Percentiles rank a stretch among this genome's conserved stretches.
Evolutionary conservation across 768 basidiomycete genomes (phyloP).

Genomic region (Tulasnella sp.): DNA sequence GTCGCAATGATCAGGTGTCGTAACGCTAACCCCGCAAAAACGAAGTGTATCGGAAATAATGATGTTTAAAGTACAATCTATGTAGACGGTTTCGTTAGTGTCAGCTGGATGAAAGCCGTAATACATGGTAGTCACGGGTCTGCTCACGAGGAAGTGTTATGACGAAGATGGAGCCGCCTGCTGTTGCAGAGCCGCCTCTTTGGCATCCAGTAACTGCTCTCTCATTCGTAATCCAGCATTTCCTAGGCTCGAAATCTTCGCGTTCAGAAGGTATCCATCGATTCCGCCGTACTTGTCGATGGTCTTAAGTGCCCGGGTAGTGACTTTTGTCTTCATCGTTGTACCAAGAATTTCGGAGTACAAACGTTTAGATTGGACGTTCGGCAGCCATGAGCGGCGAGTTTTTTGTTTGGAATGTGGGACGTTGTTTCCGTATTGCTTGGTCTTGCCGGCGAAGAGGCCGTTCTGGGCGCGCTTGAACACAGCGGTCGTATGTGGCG

Average conservation of each 20-base stretch:
- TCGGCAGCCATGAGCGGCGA: constrained; percentile 81
- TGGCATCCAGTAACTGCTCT: constrained; percentile 37
- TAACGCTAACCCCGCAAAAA: neutral
- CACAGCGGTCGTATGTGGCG: constrained; percentile 49
- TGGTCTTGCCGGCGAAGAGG: constrained; percentile 76
- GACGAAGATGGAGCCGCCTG: neutral
- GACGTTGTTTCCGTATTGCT: constrained; percentile 81
- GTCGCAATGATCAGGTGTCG: neutral
- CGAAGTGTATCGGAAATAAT: neutral
- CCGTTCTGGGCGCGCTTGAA: constrained; percentile 79
- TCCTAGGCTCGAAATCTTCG: constrained; percentile 39
- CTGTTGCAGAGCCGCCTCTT: neutral
- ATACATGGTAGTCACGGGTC: neutral
- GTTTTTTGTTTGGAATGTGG: constrained; percentile 88
- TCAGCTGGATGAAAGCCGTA: constrained; percentile 1
- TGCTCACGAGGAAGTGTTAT: neutral
- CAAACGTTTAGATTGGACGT: constrained; percentile 72
- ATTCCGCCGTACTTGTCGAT: constrained; percentile 81
- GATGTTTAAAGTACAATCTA: neutral
- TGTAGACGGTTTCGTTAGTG: neutral
- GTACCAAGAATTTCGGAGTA: constrained; percentile 60
- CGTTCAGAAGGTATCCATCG: constrained; percentile 59
- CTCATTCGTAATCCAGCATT: constrained; percentile 48
- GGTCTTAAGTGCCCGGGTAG: constrained; percentile 69
- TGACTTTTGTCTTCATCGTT: constrained; percentile 62